These are phyloP conservation scores for Stenogyne calaminthoides DNA, from an alignment of 305 asterid genomes.

Conservation along the genomic window DNA sequence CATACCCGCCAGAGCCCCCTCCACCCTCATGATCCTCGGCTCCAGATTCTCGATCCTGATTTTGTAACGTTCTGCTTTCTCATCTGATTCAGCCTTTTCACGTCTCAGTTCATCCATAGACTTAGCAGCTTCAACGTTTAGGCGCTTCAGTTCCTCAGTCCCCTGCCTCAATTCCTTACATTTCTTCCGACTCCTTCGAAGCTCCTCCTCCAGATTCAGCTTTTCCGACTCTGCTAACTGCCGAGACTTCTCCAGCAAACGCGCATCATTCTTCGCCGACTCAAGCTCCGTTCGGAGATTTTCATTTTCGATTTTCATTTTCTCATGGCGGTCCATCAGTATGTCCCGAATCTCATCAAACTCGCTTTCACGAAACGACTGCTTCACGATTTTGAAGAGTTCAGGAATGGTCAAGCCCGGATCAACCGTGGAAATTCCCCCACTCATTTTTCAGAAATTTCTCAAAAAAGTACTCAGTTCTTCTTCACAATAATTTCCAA, in stretches of 20 bases:
- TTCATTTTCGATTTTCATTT: slow-evolving; percentile 19
- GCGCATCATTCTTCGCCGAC: slow-evolving; percentile 17
- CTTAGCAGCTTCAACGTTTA: neutral
- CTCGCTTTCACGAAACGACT: slow-evolving; percentile 32
- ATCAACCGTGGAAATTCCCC: slow-evolving; percentile 2
- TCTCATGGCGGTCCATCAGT: slow-evolving; percentile 28
- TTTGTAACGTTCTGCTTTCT: neutral
- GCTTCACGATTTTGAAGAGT: slow-evolving; percentile 24
- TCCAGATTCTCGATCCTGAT: slow-evolving; percentile 7
- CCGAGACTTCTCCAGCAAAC: no score
- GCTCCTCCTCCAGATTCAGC: slow-evolving; percentile 15
- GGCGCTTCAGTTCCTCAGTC: slow-evolving; percentile 9
- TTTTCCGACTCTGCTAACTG: slow-evolving; percentile 24
- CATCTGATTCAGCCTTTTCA: slow-evolving; percentile 20
- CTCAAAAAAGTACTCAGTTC: no score
- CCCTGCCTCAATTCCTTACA: slow-evolving; percentile 19
- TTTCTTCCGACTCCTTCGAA: slow-evolving; percentile 12
- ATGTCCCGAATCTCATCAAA: slow-evolving; percentile 24
- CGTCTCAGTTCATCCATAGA: slow-evolving; percentile 22
- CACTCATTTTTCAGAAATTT: neutral
- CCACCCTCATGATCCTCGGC: slow-evolving; percentile 8
- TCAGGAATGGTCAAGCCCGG: slow-evolving; percentile 25
- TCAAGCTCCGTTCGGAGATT: slow-evolving; percentile 16
- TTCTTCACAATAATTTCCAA: neutral
- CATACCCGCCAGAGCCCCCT: slow-evolving; percentile 18